Base-by-base conservation (phyloP, 495 filamentous ascomycete species). In the Neurospora terricola region DNA sequence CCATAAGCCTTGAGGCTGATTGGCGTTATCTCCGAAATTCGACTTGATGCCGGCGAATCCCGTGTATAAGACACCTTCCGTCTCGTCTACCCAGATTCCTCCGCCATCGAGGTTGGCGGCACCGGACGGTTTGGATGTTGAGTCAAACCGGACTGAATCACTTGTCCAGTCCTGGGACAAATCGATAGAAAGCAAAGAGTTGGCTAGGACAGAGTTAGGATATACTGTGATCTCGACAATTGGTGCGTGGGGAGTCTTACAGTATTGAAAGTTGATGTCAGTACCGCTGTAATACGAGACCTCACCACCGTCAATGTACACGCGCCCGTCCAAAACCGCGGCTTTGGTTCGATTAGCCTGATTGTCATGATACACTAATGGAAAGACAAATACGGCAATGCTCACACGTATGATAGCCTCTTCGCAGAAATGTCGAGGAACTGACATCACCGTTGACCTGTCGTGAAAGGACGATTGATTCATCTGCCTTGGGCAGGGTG, bases 321-420 rank as follows among this genome's bases (percentile, higher is more conserved):
- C 30, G n/a, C 76, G 71, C 39, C 73, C 59, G 38, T 73, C 70
- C 12, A 79, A 45, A 12, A 79, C 72, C 5, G 72, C 75, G 34
- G 76, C 78, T 79, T 70, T 66, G 23, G 43, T 48, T n/a, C 54
- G 14, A 11, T 59, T 38, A 69, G 54, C 54, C 16, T 0, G 2
- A 27, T 43, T 14, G 34, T 27, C 70, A n/a, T 34, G 10, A 2
- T 6, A 12, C 3, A 21, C 43, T 62, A 14, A 34, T n/a, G 62
- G 36, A 71, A 70, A 30, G 34, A 36, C 36, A 39, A 18, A 1
- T 9, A 10, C 8, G 27, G 18, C 23, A 42, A 30, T 42, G 40
- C 76, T 72, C 70, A 79, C 78, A 79, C 12, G 77, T 72, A 54
- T 79, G 78, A 38, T 69, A 79, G 5, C 73, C 74, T 72, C 76